Evolutionary conservation across 2,329 filamentous ascomycete species (phyloP).

Genomic region (Lachnellula willkommii): DNA sequence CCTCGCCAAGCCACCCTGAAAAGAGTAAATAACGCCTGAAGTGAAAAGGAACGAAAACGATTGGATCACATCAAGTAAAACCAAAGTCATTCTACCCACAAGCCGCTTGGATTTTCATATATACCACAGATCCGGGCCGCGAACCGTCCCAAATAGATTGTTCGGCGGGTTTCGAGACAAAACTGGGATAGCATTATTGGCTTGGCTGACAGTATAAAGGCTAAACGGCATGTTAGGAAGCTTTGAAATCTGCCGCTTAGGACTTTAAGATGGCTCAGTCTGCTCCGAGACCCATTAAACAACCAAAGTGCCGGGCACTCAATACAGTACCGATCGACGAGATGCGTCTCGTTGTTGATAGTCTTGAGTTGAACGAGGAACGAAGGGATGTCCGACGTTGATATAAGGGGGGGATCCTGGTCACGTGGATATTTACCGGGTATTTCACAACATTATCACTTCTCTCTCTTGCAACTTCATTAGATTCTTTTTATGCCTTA

Average conservation of each 20-base stretch:
- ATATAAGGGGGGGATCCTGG: too few species aligned
- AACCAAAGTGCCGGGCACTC: not conserved
- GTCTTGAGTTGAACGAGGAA: too few species aligned
- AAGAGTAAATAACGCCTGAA: not conserved
- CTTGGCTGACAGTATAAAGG: not conserved
- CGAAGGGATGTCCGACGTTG: too few species aligned
- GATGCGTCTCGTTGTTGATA: not conserved
- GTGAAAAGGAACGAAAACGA: not conserved
- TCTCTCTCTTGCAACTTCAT: too few species aligned
- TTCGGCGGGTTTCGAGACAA: not conserved
- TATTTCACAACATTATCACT: too few species aligned
- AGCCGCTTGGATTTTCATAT: not conserved
- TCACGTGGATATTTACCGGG: too few species aligned
- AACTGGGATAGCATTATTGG: not conserved
- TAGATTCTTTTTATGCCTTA: too few species aligned
- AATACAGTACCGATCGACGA: not conserved
- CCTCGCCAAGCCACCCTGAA: not conserved
- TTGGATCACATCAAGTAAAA: not conserved
- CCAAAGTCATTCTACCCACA: not conserved
- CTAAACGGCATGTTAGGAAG: not conserved
- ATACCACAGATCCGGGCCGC: constrained; percentile 7
- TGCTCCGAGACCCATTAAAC: too few species aligned
- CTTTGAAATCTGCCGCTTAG: not conserved
- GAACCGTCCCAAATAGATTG: constrained; percentile 9
- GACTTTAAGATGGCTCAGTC: too few species aligned